Percentiles rank a stretch among this genome's conserved stretches.
phyloP scores from a whole-genome alignment of 2,329 filamentous ascomycete genomes.

The Sordariomycetes sp. region DNA sequence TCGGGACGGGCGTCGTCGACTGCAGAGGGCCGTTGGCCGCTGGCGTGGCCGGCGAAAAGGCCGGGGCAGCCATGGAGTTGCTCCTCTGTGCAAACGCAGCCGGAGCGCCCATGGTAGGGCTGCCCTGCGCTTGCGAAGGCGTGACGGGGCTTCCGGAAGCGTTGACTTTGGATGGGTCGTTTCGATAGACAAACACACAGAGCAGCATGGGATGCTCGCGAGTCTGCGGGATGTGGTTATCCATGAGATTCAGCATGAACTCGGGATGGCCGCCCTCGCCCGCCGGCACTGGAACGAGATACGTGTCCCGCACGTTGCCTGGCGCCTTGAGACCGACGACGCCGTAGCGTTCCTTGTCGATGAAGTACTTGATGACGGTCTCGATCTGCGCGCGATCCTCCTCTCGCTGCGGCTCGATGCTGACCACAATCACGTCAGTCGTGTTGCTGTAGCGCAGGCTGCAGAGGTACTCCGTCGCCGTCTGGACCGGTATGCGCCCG shows the following conservation, averaged over 20 bases:
- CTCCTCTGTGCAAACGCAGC: slow-evolving; percentile 26
- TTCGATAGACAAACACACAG: slow-evolving; percentile 75
- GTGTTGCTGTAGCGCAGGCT: slow-evolving; percentile 72
- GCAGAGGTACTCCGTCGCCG: slow-evolving; percentile 86
- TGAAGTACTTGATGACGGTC: slow-evolving; percentile 80
- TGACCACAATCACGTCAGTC: slow-evolving; percentile 77
- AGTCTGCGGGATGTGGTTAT: slow-evolving; percentile 66
- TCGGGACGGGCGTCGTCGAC: slow-evolving; percentile 24
- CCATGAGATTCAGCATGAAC: slow-evolving; percentile 81
- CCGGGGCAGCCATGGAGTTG: slow-evolving; percentile 38
- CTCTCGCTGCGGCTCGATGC: slow-evolving; percentile 54
- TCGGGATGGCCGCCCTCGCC: slow-evolving; percentile 66
- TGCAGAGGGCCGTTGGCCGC: slow-evolving; percentile 22
- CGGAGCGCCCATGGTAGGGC: slow-evolving; percentile 23
- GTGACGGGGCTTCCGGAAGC: not conserved
- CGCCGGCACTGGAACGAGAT: slow-evolving; percentile 76
- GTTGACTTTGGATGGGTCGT: slow-evolving; percentile 25
- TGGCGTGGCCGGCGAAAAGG: slow-evolving; percentile 45
- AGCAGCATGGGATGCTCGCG: slow-evolving; percentile 70
- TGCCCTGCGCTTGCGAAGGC: slow-evolving; percentile 8
- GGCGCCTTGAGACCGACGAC: slow-evolving; percentile 71
- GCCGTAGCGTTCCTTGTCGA: slow-evolving; percentile 72
- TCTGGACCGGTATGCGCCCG: slow-evolving; percentile 71
- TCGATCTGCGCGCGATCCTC: slow-evolving; percentile 54
- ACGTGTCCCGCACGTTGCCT: slow-evolving; percentile 77